phyloP scores from a whole-genome alignment of 1,284 basidiomycete species.

The Naganishia sp. region DNA sequence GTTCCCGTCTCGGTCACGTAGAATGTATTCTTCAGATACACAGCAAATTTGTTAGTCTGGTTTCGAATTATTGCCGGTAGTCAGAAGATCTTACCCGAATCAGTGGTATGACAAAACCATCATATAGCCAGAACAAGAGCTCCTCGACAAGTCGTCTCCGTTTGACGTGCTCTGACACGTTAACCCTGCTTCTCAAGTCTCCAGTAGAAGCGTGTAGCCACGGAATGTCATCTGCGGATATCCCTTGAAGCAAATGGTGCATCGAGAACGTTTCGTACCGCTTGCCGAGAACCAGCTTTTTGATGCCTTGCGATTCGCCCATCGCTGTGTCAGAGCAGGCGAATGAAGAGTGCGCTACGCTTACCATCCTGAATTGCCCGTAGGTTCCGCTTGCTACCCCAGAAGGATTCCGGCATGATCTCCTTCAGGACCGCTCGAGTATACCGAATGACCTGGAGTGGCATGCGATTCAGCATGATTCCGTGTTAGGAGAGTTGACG shows the following conservation, averaged over 20 bases:
- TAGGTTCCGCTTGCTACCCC: conserved; percentile 75
- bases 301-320: conserved; percentile 61
- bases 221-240: conserved; percentile 73
- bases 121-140: conserved; percentile 90
- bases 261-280: conserved; percentile 79
- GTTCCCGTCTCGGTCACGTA: conserved; percentile 91
- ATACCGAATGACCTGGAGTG: conserved; percentile 68
- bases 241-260: conserved; percentile 76
- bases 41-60: background rate
- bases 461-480: background rate
- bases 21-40: conserved; percentile 71
- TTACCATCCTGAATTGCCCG: conserved; percentile 64
- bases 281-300: conserved; percentile 69
- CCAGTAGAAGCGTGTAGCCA: conserved; percentile 63
- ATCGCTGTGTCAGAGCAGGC: background rate
- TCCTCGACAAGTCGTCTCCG: conserved; percentile 77
- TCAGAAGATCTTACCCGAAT: conserved; percentile 62
- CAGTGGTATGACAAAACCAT: conserved; percentile 76
- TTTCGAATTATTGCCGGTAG: background rate
- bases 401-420: conserved; percentile 73
- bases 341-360: conserved; percentile 39
- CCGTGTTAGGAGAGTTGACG: background rate
- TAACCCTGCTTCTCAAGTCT: conserved; percentile 46
- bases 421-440: conserved; percentile 64
- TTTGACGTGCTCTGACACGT: conserved; percentile 69